These are phyloP conservation scores for Chernovozyma aurita DNA, from an alignment of 1,139 yeast species.

Conservation along the genomic window DNA sequence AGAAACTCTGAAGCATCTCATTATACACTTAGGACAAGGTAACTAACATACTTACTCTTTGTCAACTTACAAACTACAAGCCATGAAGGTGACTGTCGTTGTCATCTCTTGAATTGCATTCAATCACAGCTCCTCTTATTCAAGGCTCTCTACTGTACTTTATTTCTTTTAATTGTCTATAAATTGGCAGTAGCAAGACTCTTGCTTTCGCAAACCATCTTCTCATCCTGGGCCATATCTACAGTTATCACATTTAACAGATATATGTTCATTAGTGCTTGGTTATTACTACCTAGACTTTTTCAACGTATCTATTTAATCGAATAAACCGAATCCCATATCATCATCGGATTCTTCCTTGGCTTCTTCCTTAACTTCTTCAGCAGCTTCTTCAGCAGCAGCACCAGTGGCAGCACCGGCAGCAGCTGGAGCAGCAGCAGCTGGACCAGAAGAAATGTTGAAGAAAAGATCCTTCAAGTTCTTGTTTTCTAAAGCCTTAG, in stretches of 20 bases:
- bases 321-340: conserved; percentile 86
- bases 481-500: conserved; percentile 78
- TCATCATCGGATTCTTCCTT: conserved; percentile 65
- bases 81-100: no score
- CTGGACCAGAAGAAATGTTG: conserved; percentile 72
- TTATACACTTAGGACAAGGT: no score
- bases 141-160: no score
- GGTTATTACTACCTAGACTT: conserved; percentile 6
- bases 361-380: conserved; percentile 51
- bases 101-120: no score
- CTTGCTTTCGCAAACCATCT: background rate
- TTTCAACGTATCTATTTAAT: conserved; percentile 34
- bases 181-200: no score
- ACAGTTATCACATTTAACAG: background rate
- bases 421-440: conserved; percentile 56
- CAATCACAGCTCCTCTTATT: no score
- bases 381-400: conserved; percentile 52
- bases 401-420: conserved; percentile 56
- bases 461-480: conserved; percentile 72
- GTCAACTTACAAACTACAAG: no score
- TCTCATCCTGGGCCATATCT: no score
- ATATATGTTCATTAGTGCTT: conserved; percentile 2
- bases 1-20: no score
- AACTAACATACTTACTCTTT: no score
- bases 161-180: no score